Conservation (phyloP, 2,329 filamentous ascomycete species). For the Ophiobolus disseminans region DNA sequence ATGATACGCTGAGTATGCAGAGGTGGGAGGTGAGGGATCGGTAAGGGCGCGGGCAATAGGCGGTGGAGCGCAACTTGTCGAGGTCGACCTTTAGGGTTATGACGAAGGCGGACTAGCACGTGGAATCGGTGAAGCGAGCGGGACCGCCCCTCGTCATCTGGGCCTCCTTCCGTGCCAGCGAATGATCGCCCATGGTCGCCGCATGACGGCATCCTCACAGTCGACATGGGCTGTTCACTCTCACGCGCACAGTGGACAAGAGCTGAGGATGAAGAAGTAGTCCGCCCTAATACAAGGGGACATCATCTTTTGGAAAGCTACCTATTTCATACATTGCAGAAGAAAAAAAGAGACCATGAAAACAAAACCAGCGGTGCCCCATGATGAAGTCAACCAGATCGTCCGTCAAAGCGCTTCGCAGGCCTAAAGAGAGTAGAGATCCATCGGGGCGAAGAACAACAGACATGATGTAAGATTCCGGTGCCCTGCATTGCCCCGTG, state of each 20-base stretch:
- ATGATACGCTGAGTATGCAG: not conserved
- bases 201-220: conserved; percentile 19
- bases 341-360: conserved; percentile 28
- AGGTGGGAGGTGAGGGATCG: conserved; percentile 3
- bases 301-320: conserved; percentile 37
- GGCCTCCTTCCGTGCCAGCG: conserved; percentile 8
- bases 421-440: conserved; percentile 31
- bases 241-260: conserved; percentile 5
- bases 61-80: conserved; percentile 14
- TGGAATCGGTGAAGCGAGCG: conserved; percentile 34
- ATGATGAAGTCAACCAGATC: conserved; percentile 20
- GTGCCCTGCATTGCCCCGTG: conserved; percentile 28
- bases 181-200: conserved; percentile 12
- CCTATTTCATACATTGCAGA: conserved; percentile 44
- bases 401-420: conserved; percentile 26
- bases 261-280: conserved; percentile 20
- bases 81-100: conserved; percentile 32
- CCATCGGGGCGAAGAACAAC: conserved; percentile 32
- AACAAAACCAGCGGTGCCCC: conserved; percentile 25
- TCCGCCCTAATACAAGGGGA: conserved; percentile 28
- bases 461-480: conserved; percentile 43
- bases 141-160: conserved; percentile 20
- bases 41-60: conserved; percentile 6
- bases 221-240: not conserved
- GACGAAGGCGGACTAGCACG: conserved; percentile 39